Conservation (phyloP, 1,284 basidiomycete species). For the Heterobasidion occidentale region DNA sequence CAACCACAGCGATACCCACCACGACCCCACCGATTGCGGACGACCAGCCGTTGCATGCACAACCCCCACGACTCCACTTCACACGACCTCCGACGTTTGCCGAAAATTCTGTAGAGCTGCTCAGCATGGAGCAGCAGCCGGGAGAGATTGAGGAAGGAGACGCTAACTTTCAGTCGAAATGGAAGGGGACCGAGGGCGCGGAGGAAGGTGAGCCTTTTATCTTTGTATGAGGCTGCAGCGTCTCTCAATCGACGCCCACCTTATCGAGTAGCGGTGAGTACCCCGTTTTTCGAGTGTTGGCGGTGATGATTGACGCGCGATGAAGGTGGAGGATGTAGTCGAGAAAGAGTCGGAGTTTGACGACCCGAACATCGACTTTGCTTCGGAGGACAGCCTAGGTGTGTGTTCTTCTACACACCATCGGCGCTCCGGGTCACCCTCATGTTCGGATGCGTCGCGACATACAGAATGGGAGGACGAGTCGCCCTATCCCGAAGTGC, state of each 20-base stretch:
- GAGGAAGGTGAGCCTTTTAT: background rate
- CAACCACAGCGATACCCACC: too few relatives aligned
- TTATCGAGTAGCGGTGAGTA: conserved; percentile 1
- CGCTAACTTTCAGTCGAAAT: background rate
- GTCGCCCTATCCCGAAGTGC: conserved; percentile 57
- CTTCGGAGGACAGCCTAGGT: conserved; percentile 7
- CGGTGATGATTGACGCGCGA: background rate
- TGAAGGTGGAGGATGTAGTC: background rate
- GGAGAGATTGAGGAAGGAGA: background rate
- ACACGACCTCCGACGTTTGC: background rate
- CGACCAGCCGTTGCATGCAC: background rate
- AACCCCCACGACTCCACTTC: background rate
- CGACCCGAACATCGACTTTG: conserved; percentile 3
- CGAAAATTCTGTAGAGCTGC: background rate
- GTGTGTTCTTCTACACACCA: conserved; percentile 10
- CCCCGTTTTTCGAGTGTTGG: background rate
- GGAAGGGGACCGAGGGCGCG: background rate
- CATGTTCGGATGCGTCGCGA: background rate
- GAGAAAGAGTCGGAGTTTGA: conserved; percentile 1
- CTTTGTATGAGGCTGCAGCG: background rate
- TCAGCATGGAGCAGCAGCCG: background rate
- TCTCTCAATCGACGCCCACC: background rate
- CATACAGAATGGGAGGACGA: conserved; percentile 21
- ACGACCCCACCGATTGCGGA: background rate
- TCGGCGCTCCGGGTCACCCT: background rate